Conservation (phyloP, 2,329 filamentous ascomycete genomes). For the Ceratocystis lukuohia region DNA sequence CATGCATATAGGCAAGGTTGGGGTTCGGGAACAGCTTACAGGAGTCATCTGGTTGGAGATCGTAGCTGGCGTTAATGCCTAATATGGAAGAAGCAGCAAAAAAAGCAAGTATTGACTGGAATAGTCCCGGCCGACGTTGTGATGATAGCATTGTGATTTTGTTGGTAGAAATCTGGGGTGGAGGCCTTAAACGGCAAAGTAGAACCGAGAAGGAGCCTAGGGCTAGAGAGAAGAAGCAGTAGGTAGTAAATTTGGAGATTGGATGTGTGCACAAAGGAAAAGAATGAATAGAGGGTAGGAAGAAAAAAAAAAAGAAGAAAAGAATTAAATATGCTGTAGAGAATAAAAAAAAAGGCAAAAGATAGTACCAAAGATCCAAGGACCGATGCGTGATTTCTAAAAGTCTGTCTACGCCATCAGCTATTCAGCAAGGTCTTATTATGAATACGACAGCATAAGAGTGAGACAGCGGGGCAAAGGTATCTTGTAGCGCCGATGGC, state of each 20-base stretch:
- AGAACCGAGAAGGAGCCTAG: background rate
- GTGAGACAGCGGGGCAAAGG: slow-evolving; percentile 2
- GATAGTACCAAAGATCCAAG: background rate
- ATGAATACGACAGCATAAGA: background rate
- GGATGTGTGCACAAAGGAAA: slow-evolving; percentile 12
- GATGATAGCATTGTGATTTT: slow-evolving; percentile 9
- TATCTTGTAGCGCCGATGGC: background rate
- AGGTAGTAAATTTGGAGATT: slow-evolving; percentile 4
- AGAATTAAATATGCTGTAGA: slow-evolving; percentile 11
- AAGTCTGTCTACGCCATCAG: background rate
- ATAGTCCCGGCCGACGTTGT: background rate
- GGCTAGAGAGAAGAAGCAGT: background rate
- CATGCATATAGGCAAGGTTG: background rate
- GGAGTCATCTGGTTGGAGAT: slow-evolving; percentile 26
- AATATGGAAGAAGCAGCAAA: slow-evolving; percentile 24
- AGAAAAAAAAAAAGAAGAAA: slow-evolving; percentile 7
- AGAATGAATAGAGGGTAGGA: slow-evolving; percentile 10
- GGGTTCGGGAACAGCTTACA: slow-evolving; percentile 5
- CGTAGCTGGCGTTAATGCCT: slow-evolving; percentile 25
- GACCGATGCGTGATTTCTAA: slow-evolving; percentile 6
- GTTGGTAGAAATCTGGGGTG: background rate
- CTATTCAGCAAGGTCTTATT: background rate
- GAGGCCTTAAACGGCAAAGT: background rate
- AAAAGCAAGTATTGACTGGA: slow-evolving; percentile 22
- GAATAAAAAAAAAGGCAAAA: slow-evolving; percentile 7